Evolutionary conservation across 805 yeast genomes (phyloP).

Genomic region (Candida boleticola): DNA sequence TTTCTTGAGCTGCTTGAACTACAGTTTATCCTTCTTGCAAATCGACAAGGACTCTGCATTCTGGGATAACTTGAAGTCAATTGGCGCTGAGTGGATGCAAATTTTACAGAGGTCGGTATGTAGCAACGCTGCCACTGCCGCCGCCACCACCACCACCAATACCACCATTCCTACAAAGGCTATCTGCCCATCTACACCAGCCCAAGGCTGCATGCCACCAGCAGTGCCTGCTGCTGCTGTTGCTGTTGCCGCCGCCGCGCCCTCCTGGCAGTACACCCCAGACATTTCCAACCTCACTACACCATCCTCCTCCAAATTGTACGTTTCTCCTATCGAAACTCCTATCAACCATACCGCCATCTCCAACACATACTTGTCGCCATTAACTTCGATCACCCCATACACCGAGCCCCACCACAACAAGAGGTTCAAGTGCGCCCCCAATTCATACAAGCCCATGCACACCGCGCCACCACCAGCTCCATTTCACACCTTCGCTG

Average conservation of each 20-base stretch:
- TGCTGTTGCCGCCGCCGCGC: not conserved
- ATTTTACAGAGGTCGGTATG: not conserved
- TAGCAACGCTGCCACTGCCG: not conserved
- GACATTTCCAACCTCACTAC: not conserved
- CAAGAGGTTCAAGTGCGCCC: slow-evolving; percentile 1
- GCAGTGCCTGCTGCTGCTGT: not conserved
- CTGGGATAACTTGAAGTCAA: slow-evolving; percentile 18
- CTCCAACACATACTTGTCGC: not conserved
- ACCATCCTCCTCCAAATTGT: not conserved
- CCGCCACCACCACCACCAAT: not conserved
- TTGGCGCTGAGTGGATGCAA: not conserved
- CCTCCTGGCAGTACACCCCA: not conserved
- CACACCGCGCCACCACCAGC: not conserved
- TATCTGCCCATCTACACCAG: too few relatives aligned
- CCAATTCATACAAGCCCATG: not conserved
- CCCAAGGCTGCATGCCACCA: not conserved
- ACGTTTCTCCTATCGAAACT: not conserved
- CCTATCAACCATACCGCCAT: not conserved
- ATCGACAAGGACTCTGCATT: slow-evolving; percentile 19
- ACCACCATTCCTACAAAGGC: too few relatives aligned
- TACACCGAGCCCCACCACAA: not conserved
- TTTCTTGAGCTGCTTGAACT: slow-evolving; percentile 25
- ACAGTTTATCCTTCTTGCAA: slow-evolving; percentile 23
- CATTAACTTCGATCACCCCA: slow-evolving; percentile 5
- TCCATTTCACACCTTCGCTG: not conserved